Evolutionary conservation across 768 basidiomycete genomes (phyloP), one percentile per base, ranked within the genome.

Genomic region (Boletus edulis): DNA sequence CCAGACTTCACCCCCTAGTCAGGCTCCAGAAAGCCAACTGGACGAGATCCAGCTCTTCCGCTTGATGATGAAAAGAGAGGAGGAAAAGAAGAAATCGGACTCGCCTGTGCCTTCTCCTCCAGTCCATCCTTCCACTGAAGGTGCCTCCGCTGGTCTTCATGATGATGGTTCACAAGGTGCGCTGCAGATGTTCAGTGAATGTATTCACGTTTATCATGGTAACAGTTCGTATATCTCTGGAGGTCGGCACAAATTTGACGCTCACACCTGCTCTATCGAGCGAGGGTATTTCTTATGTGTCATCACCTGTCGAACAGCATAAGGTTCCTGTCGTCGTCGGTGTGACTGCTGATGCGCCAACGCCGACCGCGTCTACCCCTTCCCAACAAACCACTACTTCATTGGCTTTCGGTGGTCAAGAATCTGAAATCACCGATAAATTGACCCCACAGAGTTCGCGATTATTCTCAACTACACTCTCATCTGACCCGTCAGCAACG

Each of bases 31-130:
- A 32, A 75, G 72, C 40, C 79, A 75, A 14, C 69, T 93, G 55
- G 90, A 93, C 65, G 91, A 93, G 72, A 91, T 93, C 24, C 89
- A 91, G 56, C 71, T 89, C 37, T 91, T 93, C 79, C 87, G 86
- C 60, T 61, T 91, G 62, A 76, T 91, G 75, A 92, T 93, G 87
- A 89, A 89, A 69, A 77, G 82, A 56, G 89, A 89, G 62, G 84
- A 89, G 57, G 75, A 78, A 54, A 78, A 77, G 65, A 76, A 72
- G 52, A 76, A 72, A 51, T 55, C 62, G 6, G 73, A 72, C 34
- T 60, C 59, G 15, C 59, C 60, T 20, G 40, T 39, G 20, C 40
- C 49, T 4, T 35, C 42, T 37, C 46, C 43, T 24, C 32, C 27
- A 24, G 45, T 32, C 27, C 43, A 46, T 22, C 39, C 49, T 50